Conservation (phyloP, 805 yeast genomes). For the Metschnikowia cerradonensis region DNA sequence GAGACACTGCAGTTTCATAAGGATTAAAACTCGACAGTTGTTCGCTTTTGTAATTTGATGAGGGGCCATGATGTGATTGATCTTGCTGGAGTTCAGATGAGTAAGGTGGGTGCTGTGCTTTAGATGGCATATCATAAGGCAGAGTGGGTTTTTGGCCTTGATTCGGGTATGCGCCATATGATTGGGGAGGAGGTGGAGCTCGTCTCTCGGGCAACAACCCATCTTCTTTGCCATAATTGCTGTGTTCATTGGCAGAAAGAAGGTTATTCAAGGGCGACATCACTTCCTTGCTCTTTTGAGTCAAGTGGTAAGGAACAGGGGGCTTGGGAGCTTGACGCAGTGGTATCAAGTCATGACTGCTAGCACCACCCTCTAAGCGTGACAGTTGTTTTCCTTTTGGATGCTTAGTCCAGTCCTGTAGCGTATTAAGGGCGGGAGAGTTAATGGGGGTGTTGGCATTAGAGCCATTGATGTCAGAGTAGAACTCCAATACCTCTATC, state of each 20-base stretch:
- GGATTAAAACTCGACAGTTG: background rate
- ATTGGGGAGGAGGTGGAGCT: slow-evolving; percentile 53
- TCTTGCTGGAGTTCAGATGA: background rate
- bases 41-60: background rate
- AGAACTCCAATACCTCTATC: slow-evolving; percentile 56
- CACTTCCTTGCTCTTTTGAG: slow-evolving; percentile 16
- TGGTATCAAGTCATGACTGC: slow-evolving; percentile 26
- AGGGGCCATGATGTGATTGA: background rate
- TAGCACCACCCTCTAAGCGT: background rate
- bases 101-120: background rate
- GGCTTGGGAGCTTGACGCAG: slow-evolving; percentile 42
- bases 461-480: slow-evolving; percentile 45
- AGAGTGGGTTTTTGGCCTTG: background rate
- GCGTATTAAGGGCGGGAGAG: slow-evolving; percentile 24
- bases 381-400: slow-evolving; percentile 13
- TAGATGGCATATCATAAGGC: slow-evolving; percentile 5
- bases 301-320: slow-evolving; percentile 38
- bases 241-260: slow-evolving; percentile 18
- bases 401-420: slow-evolving; percentile 45
- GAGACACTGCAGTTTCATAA: slow-evolving; percentile 9
- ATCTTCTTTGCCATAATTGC: slow-evolving; percentile 10
- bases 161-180: background rate
- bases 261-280: slow-evolving; percentile 34
- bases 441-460: slow-evolving; percentile 30
- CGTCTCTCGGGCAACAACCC: slow-evolving; percentile 47